phyloP scores from a whole-genome alignment of 495 filamentous ascomycete species.

The Neurospora tetrasperma region DNA sequence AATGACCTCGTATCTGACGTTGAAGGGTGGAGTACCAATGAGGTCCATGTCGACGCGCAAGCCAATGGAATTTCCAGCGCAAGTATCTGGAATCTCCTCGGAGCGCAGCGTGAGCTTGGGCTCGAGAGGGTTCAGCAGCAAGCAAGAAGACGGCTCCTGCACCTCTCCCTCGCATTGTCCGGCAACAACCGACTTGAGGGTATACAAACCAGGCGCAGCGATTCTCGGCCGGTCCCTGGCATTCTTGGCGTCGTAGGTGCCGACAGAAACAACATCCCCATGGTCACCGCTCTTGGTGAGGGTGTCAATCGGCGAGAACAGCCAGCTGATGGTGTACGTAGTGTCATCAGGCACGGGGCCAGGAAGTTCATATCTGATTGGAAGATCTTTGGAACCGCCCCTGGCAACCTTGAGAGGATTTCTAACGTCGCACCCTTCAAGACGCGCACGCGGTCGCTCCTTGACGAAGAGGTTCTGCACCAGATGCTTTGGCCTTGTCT shows the following conservation, averaged over 20 bases:
- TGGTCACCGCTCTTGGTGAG: slow-evolving; percentile 55
- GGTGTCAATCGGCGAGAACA: slow-evolving; percentile 58
- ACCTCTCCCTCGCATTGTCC: slow-evolving; percentile 79
- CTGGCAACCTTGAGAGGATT: slow-evolving; percentile 73
- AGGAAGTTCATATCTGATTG: slow-evolving; percentile 56
- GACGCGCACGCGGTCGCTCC: slow-evolving; percentile 64
- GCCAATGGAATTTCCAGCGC: slow-evolving; percentile 85
- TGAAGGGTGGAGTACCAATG: slow-evolving; percentile 83
- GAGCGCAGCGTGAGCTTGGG: slow-evolving; percentile 61
- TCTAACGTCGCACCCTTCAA: slow-evolving; percentile 64
- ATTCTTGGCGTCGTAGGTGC: slow-evolving; percentile 42
- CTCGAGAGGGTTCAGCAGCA: slow-evolving; percentile 82
- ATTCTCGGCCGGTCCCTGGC: slow-evolving; percentile 45
- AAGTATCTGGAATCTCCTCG: slow-evolving; percentile 84
- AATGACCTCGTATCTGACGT: slow-evolving; percentile 59
- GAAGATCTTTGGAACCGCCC: slow-evolving; percentile 57
- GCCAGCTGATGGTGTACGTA: slow-evolving; percentile 51
- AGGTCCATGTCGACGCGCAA: slow-evolving; percentile 78
- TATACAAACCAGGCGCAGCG: slow-evolving; percentile 74
- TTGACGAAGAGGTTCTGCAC: slow-evolving; percentile 76
- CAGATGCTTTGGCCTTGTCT: slow-evolving; percentile 48
- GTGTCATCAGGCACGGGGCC: slow-evolving; percentile 45
- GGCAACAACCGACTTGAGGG: slow-evolving; percentile 64
- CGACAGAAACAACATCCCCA: slow-evolving; percentile 39
- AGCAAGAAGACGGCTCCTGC: slow-evolving; percentile 80